Evolutionary conservation across 2,329 filamentous ascomycete species (phyloP), one percentile per base, ranked within the genome.

Genomic region (Fusarium sp.): DNA sequence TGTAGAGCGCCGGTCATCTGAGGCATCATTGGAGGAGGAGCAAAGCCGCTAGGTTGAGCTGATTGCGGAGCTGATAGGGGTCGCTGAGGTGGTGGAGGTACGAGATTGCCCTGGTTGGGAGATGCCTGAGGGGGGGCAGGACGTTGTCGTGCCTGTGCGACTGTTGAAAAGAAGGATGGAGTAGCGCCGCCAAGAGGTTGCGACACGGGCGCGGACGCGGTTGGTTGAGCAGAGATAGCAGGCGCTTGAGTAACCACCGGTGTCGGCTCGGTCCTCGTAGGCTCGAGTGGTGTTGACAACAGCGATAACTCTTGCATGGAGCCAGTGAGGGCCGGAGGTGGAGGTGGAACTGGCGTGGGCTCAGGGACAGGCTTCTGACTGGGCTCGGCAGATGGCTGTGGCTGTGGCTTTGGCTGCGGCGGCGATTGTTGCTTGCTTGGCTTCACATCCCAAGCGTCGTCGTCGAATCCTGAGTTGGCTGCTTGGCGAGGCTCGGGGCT

Each of bases 361-460:
- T 70, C 65, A 13, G 65, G 31, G 21, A 65, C 60, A 31, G 84
- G 62, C 51, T 70, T 67, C 15, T 72, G 51, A 22, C 59, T 57
- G 22, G 73, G 28, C 45, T 68, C 67, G 40, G 24, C 57, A 33
- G 62, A 28, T 19, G 58, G 46, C 19, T 57, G 60, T 19, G 58
- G 46, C 19, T 57, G 60, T 39, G 57, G 55, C 65, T 61, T 78
- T 69, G 40, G 60, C 36, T 63, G 53, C 45, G 60, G 50, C 26
- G 70, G 60, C 31, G 69, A 62, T 52, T 73, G 79, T 67, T 90
- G 87, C 76, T 89, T 91, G 15, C 91, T 88, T 19, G 94, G 93
- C 82, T 98, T 98, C 50, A 97, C 91, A 75, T 97, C 93, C 96
- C 96, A 99, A 10, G 96, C 96, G 82, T 98, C 94, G 76, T 98